Evolutionary conservation across 805 yeast genomes (phyloP), one percentile per base, ranked within the genome.

Genomic region (Zygoascus flipseniorum): DNA sequence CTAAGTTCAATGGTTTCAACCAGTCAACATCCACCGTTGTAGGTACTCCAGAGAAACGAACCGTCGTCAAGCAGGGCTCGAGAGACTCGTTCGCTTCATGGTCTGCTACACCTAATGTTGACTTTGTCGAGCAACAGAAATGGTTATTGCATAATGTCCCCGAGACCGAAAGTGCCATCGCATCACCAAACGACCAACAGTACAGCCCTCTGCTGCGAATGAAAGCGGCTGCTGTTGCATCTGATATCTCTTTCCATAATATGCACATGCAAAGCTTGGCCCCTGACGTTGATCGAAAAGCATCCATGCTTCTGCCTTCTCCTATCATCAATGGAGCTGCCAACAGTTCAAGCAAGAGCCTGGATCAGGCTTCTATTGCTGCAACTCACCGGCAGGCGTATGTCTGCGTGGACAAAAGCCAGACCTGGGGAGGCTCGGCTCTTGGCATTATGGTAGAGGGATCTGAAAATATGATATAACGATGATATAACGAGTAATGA

Each of bases 121-220:
- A 62, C 31, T 62, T 62, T 42, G 58, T 61, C 19, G 65, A 62
- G 50, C 60, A 61, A 49, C 65, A 62, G 51, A 46, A 53, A 43
- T 62, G 65, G 65, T 52, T 62, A 31, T 45, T 60, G 52, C 52
- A 51, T 14, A 13, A 42, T 10, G 44, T 35, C 20, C 48, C 32
- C 16, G 48, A 19, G 28, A 44, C 26, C 31, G 53, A 20, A 13
- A 42, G 23, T 19, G 31, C 31, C 39, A 26, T 11, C 13, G 8
- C 32, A 28, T 48, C 42, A 23, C 26, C 18, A 23, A 49, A 43
- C 11, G 37, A 43, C 8, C 31, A 44, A 14, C 49, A 46, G 14
- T 46, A n/a, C 26, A 35, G 39, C 8, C 49, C 39, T 31, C 10
- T 9, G n/a, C 20, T 14, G 49, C 19, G 31, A 5, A 2, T 31